Percentiles rank a stretch among this genome's conserved stretches.
These are phyloP conservation scores for Citrus australasica DNA, from an alignment of 345 rosid genomes.

Conservation along the genomic window DNA sequence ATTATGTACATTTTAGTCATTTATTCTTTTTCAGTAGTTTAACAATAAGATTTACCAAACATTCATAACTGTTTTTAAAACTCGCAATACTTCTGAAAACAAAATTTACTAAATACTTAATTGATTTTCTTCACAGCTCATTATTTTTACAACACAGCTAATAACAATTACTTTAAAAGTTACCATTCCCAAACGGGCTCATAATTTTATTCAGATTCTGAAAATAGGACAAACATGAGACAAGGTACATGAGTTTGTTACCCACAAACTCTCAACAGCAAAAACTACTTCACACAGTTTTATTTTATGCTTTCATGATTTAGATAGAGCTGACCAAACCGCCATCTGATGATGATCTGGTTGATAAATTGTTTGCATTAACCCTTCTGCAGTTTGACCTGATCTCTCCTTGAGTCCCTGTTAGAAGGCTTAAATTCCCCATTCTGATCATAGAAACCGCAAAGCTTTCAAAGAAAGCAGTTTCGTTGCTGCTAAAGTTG, in stretches of 20 bases:
- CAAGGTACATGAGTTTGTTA: not conserved
- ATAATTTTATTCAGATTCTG: not conserved
- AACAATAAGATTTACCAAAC: too few relatives aligned
- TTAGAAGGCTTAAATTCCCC: conserved; percentile 54
- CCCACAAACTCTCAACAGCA: not conserved
- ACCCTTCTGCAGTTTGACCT: conserved; percentile 51
- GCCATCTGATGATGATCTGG: not conserved
- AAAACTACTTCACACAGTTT: not conserved
- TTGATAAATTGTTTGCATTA: conserved; percentile 21
- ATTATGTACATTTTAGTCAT: too few relatives aligned
- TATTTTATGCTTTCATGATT: not conserved
- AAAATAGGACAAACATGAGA: not conserved
- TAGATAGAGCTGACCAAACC: conserved; percentile 9
- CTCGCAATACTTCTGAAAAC: too few relatives aligned
- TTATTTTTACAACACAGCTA: too few relatives aligned
- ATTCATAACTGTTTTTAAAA: too few relatives aligned
- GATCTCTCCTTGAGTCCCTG: conserved; percentile 55
- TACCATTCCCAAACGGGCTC: too few relatives aligned
- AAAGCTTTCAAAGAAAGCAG: conserved; percentile 54
- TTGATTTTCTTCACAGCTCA: too few relatives aligned
- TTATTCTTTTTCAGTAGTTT: too few relatives aligned
- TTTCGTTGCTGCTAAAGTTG: conserved; percentile 37
- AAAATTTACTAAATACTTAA: too few relatives aligned
- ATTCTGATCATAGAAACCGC: conserved; percentile 54
- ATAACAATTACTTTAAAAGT: too few relatives aligned